Conservation (phyloP, 192 early-diverging fungal genomes). For the Paraglomus occultum region DNA sequence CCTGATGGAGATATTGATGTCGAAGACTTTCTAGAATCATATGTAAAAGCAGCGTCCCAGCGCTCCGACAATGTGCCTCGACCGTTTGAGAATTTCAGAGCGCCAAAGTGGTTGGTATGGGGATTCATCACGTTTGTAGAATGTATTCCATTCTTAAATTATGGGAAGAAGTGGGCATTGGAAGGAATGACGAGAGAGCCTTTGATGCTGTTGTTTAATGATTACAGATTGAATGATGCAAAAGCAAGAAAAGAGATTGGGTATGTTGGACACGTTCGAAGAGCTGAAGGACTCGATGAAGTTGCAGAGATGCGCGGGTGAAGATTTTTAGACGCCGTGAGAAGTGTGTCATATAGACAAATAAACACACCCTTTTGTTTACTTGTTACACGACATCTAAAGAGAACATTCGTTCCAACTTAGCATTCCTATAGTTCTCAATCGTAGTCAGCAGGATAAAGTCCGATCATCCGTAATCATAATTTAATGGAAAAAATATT, state of each 20-base stretch:
- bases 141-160: constrained; percentile 19
- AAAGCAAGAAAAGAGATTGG: constrained; percentile 22
- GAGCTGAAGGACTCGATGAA: constrained; percentile 8
- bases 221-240: constrained; percentile 12
- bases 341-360: no score
- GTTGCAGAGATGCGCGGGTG: not conserved
- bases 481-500: constrained; percentile 90
- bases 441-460: no score
- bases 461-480: no score
- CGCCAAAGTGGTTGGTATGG: constrained; percentile 7
- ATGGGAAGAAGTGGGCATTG: constrained; percentile 16
- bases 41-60: constrained; percentile 10
- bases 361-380: no score
- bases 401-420: no score
- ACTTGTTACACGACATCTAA: no score
- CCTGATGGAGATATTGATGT: constrained; percentile 14
- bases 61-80: not conserved
- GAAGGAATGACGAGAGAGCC: constrained; percentile 21
- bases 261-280: constrained; percentile 7
- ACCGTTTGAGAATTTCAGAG: constrained; percentile 18
- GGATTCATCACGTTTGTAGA: constrained; percentile 14
- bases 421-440: no score
- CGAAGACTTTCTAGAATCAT: constrained; percentile 22
- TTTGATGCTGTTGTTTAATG: not conserved
- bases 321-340: no score